Evolutionary conservation across 1,284 basidiomycete species (phyloP), one percentile per base, ranked within the genome.

Genomic region (Pseudozyma pruni): DNA sequence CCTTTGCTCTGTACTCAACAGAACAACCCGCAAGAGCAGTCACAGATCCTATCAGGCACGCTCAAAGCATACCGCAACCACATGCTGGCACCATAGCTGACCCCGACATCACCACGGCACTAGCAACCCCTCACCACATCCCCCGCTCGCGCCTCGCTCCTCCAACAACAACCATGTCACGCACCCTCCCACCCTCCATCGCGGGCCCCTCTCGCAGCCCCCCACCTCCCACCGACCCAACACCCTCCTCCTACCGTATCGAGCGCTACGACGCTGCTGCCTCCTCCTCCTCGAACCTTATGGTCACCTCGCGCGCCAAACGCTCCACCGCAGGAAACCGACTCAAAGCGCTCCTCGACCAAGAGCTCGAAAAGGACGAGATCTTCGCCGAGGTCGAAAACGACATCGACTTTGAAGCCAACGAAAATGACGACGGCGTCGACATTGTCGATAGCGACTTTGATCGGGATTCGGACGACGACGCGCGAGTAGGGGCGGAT

Each of bases 391-490:
- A 80, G 35, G 75, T 74, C 6, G 79, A 78, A 19, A 64, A 75
- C 41, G 79, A 81, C 35, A 41, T 71, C 25, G 78, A 80, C 23
- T 81, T 79, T 33, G 47, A 78, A 45, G 74, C 55, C 2, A 50
- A 67, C 23, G 73, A 73, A 11, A 71, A 74, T 43, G 60, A 74
- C 16, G 79, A 80, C 41, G 66, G 71, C 19, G 67, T 81, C 4
- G 79, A 81, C 41, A 80, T 79, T 35, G 71, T 81, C 9, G 79
- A 81, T 53, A 74, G 70, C 11, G 79, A 81, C 52, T 81, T 81
- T 48, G 79, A 74, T 45, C 63, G 64, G 13, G 61, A 68, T 20
- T 63, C 66, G 10, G 69, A 77, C 33, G 79, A 75, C 27, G 68
- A 74, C 27, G 73, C 46, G 3, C 52, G 49, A 4, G 52, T 13